Conservation (phyloP, 371 early-diverging fungal species). For the Quaeritorhiza haematococci region DNA sequence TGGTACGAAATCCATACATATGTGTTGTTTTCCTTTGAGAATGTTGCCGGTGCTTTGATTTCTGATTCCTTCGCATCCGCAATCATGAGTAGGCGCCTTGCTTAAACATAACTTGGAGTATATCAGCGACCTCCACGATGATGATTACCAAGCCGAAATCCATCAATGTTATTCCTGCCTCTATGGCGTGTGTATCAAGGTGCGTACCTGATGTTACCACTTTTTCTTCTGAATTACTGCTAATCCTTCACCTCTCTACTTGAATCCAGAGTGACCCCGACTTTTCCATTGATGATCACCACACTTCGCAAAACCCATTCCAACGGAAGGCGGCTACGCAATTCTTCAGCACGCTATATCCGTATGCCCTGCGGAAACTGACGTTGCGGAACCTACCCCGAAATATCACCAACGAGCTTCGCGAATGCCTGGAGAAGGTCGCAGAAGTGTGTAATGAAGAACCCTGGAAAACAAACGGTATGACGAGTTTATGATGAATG, state of each 20-base stretch:
- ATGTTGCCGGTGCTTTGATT: too few species aligned
- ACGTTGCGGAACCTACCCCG: neutral
- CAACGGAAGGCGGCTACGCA: conserved; percentile 1
- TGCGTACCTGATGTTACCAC: too few species aligned
- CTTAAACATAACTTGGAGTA: conserved; percentile 3
- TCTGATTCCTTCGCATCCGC: too few species aligned
- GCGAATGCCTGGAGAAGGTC: conserved; percentile 9
- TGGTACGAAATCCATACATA: too few species aligned
- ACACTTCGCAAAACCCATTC: conserved; percentile 4
- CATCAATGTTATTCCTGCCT: conserved; percentile 13
- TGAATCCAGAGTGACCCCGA: too few species aligned
- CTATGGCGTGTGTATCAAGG: conserved; percentile 9
- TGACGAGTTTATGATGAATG: too few species aligned
- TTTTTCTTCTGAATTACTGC: too few species aligned
- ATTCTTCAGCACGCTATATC: conserved; percentile 7
- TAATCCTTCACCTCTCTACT: too few species aligned
- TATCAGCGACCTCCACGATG: neutral
- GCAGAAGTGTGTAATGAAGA: neutral
- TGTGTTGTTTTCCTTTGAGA: too few species aligned
- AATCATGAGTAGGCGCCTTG: too few species aligned
- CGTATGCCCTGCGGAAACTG: conserved; percentile 5
- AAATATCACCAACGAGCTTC: conserved; percentile 7
- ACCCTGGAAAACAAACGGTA: conserved; percentile 1
- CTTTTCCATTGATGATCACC: conserved; percentile 7
- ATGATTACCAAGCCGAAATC: conserved; percentile 1